phyloP scores from a whole-genome alignment of 2,329 filamentous ascomycete genomes.

The Alternaria arborescens region DNA sequence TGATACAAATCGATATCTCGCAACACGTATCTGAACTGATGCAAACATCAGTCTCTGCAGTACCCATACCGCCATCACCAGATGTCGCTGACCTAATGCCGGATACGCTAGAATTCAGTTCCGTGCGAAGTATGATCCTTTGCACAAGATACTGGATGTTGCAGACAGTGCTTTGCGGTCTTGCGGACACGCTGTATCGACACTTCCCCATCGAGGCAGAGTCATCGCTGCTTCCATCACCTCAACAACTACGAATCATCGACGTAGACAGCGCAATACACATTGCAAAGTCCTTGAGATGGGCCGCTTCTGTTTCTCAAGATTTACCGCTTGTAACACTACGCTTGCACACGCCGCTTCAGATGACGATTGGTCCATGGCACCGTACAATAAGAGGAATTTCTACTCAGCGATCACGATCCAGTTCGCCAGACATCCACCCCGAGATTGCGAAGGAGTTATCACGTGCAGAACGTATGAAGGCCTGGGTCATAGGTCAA shows the following conservation, averaged over 20 bases:
- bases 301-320: slow-evolving; percentile 29
- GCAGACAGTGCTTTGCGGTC: slow-evolving; percentile 32
- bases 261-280: slow-evolving; percentile 33
- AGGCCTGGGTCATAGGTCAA: slow-evolving; percentile 28
- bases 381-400: slow-evolving; percentile 28
- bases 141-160: slow-evolving; percentile 42
- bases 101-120: slow-evolving; percentile 31
- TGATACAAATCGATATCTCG: slow-evolving; percentile 31
- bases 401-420: neutral
- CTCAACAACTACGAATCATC: slow-evolving; percentile 18
- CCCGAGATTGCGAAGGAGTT: slow-evolving; percentile 11
- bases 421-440: neutral
- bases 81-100: slow-evolving; percentile 34
- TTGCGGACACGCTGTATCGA: slow-evolving; percentile 34
- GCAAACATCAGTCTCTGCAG: slow-evolving; percentile 19
- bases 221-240: slow-evolving; percentile 29
- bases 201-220: slow-evolving; percentile 30
- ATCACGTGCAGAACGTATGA: slow-evolving; percentile 32
- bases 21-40: slow-evolving; percentile 28
- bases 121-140: slow-evolving; percentile 32
- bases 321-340: slow-evolving; percentile 37
- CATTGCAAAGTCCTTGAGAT: slow-evolving; percentile 34
- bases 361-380: slow-evolving; percentile 40
- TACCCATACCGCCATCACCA: slow-evolving; percentile 17
- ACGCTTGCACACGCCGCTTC: slow-evolving; percentile 39